Base-by-base conservation (phyloP, 2,329 filamentous ascomycete genomes). In the Trichoderma koningiopsis region DNA sequence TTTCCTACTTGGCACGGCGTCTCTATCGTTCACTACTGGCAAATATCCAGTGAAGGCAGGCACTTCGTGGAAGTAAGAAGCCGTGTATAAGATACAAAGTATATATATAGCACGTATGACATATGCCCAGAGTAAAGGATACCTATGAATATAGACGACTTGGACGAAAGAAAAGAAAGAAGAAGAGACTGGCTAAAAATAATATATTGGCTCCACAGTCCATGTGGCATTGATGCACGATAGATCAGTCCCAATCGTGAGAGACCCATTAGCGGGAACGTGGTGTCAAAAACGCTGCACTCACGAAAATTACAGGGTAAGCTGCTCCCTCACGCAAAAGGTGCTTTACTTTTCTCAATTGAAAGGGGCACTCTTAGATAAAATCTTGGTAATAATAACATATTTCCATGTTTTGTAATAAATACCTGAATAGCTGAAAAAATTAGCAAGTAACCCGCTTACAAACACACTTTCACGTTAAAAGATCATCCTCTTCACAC, bases 81-180 rank as follows among this genome's bases (percentile, higher is more conserved):
- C 47, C 31, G 31, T 29, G 47, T 63, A 43, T n/a, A 35, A 35
- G 33, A 35, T 10, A 40, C 60, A 29, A 63, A 52, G 47, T n/a
- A 37, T 53, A 35, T 63, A 33, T n/a, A 27, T 27, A 63, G 29
- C 47, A 27, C 53, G 43, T 63, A 63, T 37, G 60, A 63, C 60
- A 63, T 63, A 53, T 63, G 37, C 60, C 60, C 60, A 63, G 22
- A 53, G 10, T 24, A 33, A 22, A 53, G 24, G 60, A 53, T 52
- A 49, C 19, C 33, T 35, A 35, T 35, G 33, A 35, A 43, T 53
- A 63, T 63, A 63, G 47, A 63, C n/a, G 47, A 62, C 31, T 55
- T 22, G 37, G 49, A 62, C 22, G 40, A 47, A 52, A 19, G 11
- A 16, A 37, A 58, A 16, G 24, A 58, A 58, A 57, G 8, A 33